Evolutionary conservation across 2,329 filamentous ascomycete species (phyloP).

Genomic region (Fusarium chlamydosporum): DNA sequence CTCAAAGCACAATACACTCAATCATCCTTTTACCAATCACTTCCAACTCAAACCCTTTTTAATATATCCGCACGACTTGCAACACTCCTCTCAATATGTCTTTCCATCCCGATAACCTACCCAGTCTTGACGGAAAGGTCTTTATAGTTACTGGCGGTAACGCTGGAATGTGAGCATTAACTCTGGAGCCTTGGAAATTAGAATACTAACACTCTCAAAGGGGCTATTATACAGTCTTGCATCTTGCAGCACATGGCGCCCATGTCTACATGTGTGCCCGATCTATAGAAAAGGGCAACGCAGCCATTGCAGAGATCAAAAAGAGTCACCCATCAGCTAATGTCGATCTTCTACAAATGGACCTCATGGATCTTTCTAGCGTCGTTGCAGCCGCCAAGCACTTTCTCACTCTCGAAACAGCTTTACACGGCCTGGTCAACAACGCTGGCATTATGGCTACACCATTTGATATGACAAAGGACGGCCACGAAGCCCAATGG

Average conservation of each 20-base stretch:
- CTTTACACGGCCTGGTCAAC: constrained; percentile 33
- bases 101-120: constrained; percentile 28
- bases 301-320: constrained; percentile 17
- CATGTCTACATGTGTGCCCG: constrained; percentile 38
- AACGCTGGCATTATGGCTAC: constrained; percentile 43
- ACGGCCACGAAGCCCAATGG: constrained; percentile 37
- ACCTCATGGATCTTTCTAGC: constrained; percentile 18
- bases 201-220: constrained; percentile 4
- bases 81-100: constrained; percentile 16
- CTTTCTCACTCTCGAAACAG: constrained; percentile 24
- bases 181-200: rapidly evolving
- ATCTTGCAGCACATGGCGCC: constrained; percentile 32
- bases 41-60: not conserved
- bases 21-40: not conserved
- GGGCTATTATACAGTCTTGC: constrained; percentile 33
- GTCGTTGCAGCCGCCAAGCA: constrained; percentile 33
- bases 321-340: constrained; percentile 8
- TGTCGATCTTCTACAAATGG: constrained; percentile 27
- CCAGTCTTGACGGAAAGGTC: constrained; percentile 13
- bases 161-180: constrained; percentile 21
- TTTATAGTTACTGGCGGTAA: constrained; percentile 36
- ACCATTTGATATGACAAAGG: constrained; percentile 22
- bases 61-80: too few species aligned
- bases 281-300: constrained; percentile 14
- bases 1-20: not conserved